Evolutionary conservation across 2,329 filamentous ascomycete species (phyloP), one percentile per base, ranked within the genome.

Genomic region (Aspergillus fructus): DNA sequence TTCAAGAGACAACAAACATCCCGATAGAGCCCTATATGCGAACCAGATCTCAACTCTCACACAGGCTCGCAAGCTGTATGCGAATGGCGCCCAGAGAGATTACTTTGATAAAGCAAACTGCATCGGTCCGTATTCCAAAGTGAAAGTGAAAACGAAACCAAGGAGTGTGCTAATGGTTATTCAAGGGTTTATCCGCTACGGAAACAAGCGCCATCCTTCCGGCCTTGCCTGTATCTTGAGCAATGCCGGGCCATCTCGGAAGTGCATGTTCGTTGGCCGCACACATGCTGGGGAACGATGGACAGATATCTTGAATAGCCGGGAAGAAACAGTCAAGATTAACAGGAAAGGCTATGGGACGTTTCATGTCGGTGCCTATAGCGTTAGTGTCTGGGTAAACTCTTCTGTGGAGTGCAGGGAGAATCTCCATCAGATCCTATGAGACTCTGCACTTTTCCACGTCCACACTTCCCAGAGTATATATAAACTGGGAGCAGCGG

Each of bases 21-120:
- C 80, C 4, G 3, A 8, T 6, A 9, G 74, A 3, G 85, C 85
- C 0, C 76, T 81, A 3, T 83, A 81, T 55, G 80, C 79, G 30
- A 80, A 79, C 9, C 79, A 78, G 47, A 76, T 90, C 1, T 82
- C 85, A 1, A 78, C 81, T 15, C 77, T 90, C 21, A 79, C 85
- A 39, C 79, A 87, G 9, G 85, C 85, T 2, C 80, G 88, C 8
- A 86, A 85, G 64, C 74, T 88, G 6, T 90, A 86, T 66, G 85
- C 87, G 0, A 89, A 89, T 62, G 88, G 88, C 7, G 73, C 78
- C 23, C 87, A 89, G 67, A 74, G 79, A 42, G 82, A 89, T 63
- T 89, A 89, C 66, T 86, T 86, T 61, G 82, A 87, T 64, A 73
- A 79, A 9, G 72, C 79, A 12, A 82, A 83, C 53, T 88, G 85